Evolutionary conservation across 2,329 filamentous ascomycete genomes (phyloP).

Genomic region (Waltergamsia citrina): DNA sequence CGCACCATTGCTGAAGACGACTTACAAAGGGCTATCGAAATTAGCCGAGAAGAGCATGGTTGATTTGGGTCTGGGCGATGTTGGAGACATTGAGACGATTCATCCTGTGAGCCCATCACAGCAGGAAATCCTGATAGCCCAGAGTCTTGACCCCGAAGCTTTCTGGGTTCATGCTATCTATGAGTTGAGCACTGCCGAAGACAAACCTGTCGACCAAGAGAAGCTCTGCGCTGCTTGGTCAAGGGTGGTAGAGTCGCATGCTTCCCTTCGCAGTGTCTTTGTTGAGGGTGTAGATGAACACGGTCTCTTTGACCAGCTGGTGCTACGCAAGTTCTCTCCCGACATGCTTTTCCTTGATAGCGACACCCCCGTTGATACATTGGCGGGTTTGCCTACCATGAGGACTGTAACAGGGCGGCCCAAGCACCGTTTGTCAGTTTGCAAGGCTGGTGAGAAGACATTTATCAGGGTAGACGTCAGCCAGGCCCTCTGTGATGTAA

Average conservation of each 20-base stretch:
- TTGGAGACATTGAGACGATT: conserved; percentile 37
- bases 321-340: conserved; percentile 36
- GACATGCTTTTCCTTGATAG: conserved; percentile 45
- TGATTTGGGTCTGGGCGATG: conserved; percentile 26
- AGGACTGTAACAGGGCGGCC: conserved; percentile 26
- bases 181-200: conserved; percentile 29
- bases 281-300: conserved; percentile 38
- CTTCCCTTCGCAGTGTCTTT: conserved; percentile 39
- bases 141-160: conserved; percentile 27
- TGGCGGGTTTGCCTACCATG: conserved; percentile 29
- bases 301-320: conserved; percentile 39
- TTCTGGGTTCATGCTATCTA: conserved; percentile 37
- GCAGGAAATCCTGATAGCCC: conserved; percentile 38
- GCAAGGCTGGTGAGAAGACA: conserved; percentile 30
- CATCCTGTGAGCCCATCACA: conserved; percentile 37
- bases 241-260: conserved; percentile 32
- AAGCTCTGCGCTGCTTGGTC: conserved; percentile 41
- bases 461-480: conserved; percentile 40
- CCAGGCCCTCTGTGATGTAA: conserved; percentile 38
- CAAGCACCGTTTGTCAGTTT: conserved; percentile 40
- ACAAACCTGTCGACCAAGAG: conserved; percentile 27
- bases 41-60: conserved; percentile 32
- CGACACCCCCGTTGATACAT: conserved; percentile 23
- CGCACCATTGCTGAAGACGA: conserved; percentile 35
- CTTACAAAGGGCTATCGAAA: conserved; percentile 32